Percentiles rank a stretch among this genome's conserved stretches.
phyloP scores from a whole-genome alignment of 2,329 filamentous ascomycete species.

The Coleophoma eucalyptorum region DNA sequence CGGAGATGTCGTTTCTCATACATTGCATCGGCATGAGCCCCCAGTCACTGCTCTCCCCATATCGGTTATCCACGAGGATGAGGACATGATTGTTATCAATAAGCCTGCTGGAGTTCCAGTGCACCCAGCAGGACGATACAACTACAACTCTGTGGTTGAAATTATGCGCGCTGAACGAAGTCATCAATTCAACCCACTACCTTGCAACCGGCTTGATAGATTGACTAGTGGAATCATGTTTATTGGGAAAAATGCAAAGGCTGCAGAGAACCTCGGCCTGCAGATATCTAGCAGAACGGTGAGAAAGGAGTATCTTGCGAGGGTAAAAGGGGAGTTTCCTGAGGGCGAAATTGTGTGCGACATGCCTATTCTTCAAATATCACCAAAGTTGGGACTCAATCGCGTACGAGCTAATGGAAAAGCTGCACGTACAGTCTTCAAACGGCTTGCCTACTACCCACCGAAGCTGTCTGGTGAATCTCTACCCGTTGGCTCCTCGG shows the following conservation, averaged over 20 bases:
- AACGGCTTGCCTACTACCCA: conserved; percentile 87
- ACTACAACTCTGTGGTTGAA: conserved; percentile 91
- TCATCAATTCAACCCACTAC: conserved; percentile 50
- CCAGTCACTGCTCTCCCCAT: conserved; percentile 81
- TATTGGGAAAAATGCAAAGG: conserved; percentile 79
- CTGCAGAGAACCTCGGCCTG: conserved; percentile 70
- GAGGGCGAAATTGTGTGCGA: conserved; percentile 89
- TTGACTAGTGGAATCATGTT: conserved; percentile 98
- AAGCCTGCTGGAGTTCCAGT: conserved; percentile 95
- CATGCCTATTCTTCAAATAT: conserved; percentile 90
- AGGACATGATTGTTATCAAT: conserved; percentile 93
- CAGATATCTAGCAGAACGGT: conserved; percentile 80
- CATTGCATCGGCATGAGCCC: conserved; percentile 91
- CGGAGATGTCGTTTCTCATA: conserved; percentile 88
- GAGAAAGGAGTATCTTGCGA: conserved; percentile 90
- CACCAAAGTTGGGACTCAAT: conserved; percentile 91
- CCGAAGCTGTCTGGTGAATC: conserved; percentile 27
- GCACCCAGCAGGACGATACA: conserved; percentile 91
- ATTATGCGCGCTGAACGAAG: conserved; percentile 79
- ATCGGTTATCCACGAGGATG: conserved; percentile 82
- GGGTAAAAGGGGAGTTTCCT: conserved; percentile 88
- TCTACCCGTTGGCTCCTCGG: conserved; percentile 10
- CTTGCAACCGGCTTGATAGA: conserved; percentile 91
- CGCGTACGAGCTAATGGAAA: conserved; percentile 93
- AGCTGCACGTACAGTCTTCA: conserved; percentile 85